phyloP scores from a whole-genome alignment of 2,329 filamentous ascomycete genomes.

The Aaosphaeria pasadenensis region DNA sequence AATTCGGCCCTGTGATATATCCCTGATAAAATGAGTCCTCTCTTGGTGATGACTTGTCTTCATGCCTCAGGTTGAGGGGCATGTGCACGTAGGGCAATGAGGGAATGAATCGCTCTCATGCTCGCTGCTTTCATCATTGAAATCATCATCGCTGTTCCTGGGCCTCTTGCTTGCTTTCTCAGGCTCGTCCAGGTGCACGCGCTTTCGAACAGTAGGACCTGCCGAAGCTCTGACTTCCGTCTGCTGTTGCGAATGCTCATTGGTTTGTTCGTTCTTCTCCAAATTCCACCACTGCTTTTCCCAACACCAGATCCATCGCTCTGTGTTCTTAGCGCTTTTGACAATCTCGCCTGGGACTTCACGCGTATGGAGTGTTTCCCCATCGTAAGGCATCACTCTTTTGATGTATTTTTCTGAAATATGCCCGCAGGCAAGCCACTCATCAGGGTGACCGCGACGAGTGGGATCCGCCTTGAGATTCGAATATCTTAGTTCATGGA shows the following conservation, averaged over 20 bases:
- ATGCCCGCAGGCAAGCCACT: constrained; percentile 11
- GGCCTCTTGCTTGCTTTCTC: background rate
- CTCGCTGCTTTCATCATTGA: too few species aligned
- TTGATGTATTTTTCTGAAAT: constrained; percentile 7
- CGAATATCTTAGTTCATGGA: constrained; percentile 8
- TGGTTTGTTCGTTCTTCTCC: background rate
- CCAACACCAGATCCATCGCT: background rate
- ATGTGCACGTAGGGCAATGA: too few species aligned
- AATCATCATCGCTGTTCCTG: background rate
- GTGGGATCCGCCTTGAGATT: constrained; percentile 1
- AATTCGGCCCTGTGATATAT: too few species aligned
- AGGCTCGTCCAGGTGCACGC: background rate
- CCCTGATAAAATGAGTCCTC: too few species aligned
- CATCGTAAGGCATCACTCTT: constrained; percentile 10
- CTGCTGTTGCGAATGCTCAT: background rate
- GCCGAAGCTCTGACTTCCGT: background rate
- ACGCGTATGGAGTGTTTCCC: background rate
- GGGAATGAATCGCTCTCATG: too few species aligned
- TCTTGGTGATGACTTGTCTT: too few species aligned
- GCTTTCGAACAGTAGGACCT: background rate
- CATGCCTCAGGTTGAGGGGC: too few species aligned
- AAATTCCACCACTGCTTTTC: background rate
- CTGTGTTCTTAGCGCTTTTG: background rate
- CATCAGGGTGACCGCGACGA: constrained; percentile 8
- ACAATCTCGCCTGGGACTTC: background rate